phyloP scores from a whole-genome alignment of 306 rosid genomes.

The Cucurbita moschata region DNA sequence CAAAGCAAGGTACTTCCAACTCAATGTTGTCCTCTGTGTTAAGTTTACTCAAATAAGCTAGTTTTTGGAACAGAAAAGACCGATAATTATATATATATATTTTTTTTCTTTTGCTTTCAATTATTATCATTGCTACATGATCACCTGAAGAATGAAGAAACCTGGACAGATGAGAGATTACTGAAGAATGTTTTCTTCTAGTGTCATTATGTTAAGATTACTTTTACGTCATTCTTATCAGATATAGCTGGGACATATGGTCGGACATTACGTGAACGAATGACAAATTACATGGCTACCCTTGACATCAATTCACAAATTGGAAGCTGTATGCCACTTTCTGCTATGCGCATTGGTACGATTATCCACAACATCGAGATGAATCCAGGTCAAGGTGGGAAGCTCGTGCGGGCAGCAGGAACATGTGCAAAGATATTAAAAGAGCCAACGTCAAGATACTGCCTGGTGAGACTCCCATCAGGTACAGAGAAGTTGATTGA shows the following conservation, averaged over 20 bases:
- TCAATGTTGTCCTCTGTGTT: neutral
- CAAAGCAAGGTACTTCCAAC: neutral
- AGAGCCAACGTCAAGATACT: conserved; percentile 38
- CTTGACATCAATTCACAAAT: conserved; percentile 60
- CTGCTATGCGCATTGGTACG: conserved; percentile 74
- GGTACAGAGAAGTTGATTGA: conserved; percentile 55
- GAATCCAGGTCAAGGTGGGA: conserved; percentile 80
- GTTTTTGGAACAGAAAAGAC: neutral
- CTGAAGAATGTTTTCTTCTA: neutral
- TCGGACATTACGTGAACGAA: conserved; percentile 25
- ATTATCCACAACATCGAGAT: conserved; percentile 76
- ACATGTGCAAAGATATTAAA: conserved; percentile 73
- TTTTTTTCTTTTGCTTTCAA: neutral
- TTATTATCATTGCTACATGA: neutral
- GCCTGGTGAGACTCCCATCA: conserved; percentile 57
- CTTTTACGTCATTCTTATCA: neutral
- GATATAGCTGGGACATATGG: conserved; percentile 13
- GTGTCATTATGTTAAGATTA: neutral
- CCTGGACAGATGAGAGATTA: neutral
- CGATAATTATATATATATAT: neutral
- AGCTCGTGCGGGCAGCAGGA: conserved; percentile 81
- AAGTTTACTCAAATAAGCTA: neutral
- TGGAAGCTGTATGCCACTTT: conserved; percentile 79
- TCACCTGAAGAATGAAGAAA: neutral
- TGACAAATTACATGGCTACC: conserved; percentile 39